Evolutionary conservation across 2,329 filamentous ascomycete species (phyloP).

Genomic region (Rugonectria rugulosa): DNA sequence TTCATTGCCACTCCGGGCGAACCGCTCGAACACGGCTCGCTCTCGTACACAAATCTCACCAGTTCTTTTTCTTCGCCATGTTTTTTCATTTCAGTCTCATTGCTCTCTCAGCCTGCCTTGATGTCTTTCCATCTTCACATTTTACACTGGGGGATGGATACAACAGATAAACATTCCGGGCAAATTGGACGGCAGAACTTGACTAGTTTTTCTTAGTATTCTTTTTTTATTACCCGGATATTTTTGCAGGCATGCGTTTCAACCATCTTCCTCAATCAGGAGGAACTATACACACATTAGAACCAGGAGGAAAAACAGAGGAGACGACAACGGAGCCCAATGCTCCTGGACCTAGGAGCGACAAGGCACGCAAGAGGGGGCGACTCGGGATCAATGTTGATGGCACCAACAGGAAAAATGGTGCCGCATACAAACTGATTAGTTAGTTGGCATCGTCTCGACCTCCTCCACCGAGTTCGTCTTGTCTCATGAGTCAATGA

Average conservation of each 20-base stretch:
- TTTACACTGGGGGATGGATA: background rate
- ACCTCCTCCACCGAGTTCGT: no score
- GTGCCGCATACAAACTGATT: no score
- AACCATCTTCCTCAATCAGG: no score
- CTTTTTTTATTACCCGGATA: background rate
- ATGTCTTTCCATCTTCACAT: background rate
- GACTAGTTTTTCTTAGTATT: background rate
- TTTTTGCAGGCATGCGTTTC: no score
- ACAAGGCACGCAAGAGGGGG: no score
- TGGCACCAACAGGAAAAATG: no score
- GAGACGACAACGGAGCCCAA: background rate
- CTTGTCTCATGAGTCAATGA: no score
- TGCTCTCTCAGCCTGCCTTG: background rate
- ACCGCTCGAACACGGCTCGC: background rate
- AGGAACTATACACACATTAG: no score
- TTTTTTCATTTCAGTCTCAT: background rate
- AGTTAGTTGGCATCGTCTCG: no score
- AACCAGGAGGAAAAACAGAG: background rate
- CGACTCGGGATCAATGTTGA: no score
- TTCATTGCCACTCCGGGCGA: background rate
- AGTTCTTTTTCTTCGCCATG: background rate
- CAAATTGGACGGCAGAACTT: background rate
- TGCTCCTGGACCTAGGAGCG: no score
- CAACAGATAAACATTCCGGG: background rate
- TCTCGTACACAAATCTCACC: background rate